These are phyloP conservation scores for Colletotrichum truncatum DNA, from an alignment of 2,329 filamentous ascomycete species.

Conservation along the genomic window DNA sequence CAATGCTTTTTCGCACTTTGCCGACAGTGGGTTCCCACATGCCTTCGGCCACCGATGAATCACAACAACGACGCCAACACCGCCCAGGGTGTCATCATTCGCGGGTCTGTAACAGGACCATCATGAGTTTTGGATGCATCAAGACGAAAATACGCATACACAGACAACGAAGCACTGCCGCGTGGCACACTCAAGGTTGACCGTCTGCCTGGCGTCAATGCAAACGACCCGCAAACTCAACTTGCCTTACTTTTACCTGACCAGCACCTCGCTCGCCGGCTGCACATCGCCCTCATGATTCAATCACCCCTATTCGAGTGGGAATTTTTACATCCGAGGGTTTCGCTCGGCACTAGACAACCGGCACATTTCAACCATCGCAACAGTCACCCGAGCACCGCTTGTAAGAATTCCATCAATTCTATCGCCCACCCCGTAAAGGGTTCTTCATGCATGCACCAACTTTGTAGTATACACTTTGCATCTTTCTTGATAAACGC, in stretches of 20 bases:
- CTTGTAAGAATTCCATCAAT: not conserved
- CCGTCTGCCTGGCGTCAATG: not conserved
- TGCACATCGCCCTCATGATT: not conserved
- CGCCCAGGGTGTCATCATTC: not conserved
- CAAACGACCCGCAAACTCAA: slow-evolving; percentile 6
- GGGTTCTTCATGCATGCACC: not conserved
- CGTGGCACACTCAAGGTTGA: not conserved
- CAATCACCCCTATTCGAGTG: not conserved
- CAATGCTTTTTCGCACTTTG: slow-evolving; percentile 17
- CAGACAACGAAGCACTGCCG: not conserved
- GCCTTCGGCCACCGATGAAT: slow-evolving; percentile 6
- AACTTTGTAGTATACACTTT: slow-evolving; percentile 24
- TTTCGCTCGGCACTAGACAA: not conserved
- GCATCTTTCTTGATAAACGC: slow-evolving; percentile 22
- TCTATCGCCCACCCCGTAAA: not conserved
- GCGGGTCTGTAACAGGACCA: not conserved
- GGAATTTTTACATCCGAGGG: not conserved
- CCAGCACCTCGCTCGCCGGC: not conserved
- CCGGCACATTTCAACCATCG: not conserved
- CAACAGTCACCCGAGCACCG: not conserved
- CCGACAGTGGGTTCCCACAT: slow-evolving; percentile 16
- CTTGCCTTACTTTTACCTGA: not conserved
- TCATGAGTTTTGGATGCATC: slow-evolving; percentile 2
- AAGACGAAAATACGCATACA: not conserved
- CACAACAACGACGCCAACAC: not conserved